Conservation (phyloP, 2,329 filamentous ascomycete genomes). For the Curvularia verruculosa region DNA sequence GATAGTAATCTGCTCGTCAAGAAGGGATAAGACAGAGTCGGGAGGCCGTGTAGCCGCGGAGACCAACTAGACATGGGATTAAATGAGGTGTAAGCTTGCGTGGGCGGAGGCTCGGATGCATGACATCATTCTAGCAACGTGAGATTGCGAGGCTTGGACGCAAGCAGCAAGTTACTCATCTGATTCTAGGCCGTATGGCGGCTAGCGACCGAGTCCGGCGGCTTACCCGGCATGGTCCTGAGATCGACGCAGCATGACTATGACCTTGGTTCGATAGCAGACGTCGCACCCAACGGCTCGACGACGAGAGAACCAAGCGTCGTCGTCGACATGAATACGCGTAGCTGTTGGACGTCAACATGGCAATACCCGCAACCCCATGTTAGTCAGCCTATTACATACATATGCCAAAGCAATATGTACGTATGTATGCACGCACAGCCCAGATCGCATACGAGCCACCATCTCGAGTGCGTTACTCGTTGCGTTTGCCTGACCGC, state of each 20-base stretch:
- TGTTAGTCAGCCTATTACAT: not conserved
- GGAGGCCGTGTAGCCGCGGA: conserved; percentile 16
- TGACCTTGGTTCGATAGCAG: conserved; percentile 11
- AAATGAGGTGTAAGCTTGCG: conserved; percentile 5
- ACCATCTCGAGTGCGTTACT: not conserved
- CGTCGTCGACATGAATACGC: too few relatives aligned
- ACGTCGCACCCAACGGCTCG: conserved; percentile 12
- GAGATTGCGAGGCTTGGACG: conserved; percentile 11
- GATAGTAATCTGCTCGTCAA: conserved; percentile 6
- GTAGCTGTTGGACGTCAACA: conserved; percentile 3
- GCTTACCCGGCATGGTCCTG: conserved; percentile 34
- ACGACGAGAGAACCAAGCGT: conserved; percentile 2
- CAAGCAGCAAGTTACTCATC: conserved; percentile 26
- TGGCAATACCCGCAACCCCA: conserved; percentile 6
- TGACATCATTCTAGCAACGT: conserved; percentile 37
- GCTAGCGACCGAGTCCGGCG: conserved; percentile 32
- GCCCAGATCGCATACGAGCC: not conserved
- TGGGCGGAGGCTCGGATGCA: conserved; percentile 27
- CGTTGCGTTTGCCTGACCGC: not conserved
- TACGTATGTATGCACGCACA: too few relatives aligned
- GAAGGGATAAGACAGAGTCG: conserved; percentile 11
- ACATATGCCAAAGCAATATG: not conserved
- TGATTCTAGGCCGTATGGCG: conserved; percentile 25
- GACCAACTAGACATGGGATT: not conserved
- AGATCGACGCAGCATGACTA: conserved; percentile 20